Evolutionary conservation across 2,329 filamentous ascomycete genomes (phyloP), one percentile per base, ranked within the genome.

Genomic region (Aureobasidium mangrovei): DNA sequence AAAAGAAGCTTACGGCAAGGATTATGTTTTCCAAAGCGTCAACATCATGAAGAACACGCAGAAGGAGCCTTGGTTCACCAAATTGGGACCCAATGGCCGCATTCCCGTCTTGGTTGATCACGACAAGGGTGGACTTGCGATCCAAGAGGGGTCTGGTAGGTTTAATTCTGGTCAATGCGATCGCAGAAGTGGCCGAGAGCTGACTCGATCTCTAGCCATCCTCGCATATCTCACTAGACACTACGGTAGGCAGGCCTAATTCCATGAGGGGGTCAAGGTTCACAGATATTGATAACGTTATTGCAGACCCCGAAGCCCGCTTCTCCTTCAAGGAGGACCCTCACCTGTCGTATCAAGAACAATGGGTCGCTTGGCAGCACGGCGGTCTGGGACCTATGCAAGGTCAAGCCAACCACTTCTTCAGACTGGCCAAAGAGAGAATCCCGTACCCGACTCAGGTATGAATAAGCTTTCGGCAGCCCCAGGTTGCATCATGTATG

Each of bases 101-200:
- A 84, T 85, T 60, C 81, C 82, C 2, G 81, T 78, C 44, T 77
- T 86, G 44, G 76, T 85, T 31, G 82, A 86, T 69, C 82, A 86
- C 60, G 80, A 85, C 66, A 76, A 80, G 58, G 71, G 72, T 54
- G 76, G 69, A 44, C 79, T 85, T 49, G 69, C 77, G 41, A 81
- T 75, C 45, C 68, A 71, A 61, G 72, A 75, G 58, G 72, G 72
- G 28, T 58, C 66, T 41, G 63, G 65, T 70, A 48, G 53, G 65
- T 58, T 32, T 33, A 36, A 7, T n/a, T 7, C 39, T 1, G 28
- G 4, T 2, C 31, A 27, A 1, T n/a, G 2, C 4, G 12, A 29
- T 54, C 24, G 10, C 28, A 7, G 3, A 18, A n/a, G 32, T 18
- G 9, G 9, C 6, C 24, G 33, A 33, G 24, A 31, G 3, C 33